Evolutionary conservation across 768 basidiomycete species (phyloP).

Genomic region (Suillus spraguei): DNA sequence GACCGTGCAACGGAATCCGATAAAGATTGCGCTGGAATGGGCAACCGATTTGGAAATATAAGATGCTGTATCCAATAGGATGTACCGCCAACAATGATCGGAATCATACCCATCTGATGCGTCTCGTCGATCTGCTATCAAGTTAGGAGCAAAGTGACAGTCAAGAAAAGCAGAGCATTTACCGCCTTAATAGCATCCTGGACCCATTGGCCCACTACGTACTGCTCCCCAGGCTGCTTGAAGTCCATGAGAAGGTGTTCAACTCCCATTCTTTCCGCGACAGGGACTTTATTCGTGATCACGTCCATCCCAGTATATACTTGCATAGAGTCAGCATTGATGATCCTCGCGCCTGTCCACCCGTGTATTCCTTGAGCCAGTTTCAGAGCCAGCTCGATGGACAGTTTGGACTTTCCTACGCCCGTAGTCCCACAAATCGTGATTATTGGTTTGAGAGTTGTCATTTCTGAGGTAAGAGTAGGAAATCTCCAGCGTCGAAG

Average conservation of each 20-base stretch:
- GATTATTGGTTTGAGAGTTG: slow-evolving; percentile 64
- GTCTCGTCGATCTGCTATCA: slow-evolving; percentile 71
- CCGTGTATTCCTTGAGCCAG: slow-evolving; percentile 38
- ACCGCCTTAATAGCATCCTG: slow-evolving; percentile 78
- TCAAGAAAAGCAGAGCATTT: slow-evolving; percentile 31
- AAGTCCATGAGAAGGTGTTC: slow-evolving; percentile 91
- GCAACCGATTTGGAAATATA: slow-evolving; percentile 81
- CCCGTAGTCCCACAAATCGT: slow-evolving; percentile 93
- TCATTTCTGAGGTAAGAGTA: slow-evolving; percentile 18
- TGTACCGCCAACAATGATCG: slow-evolving; percentile 94
- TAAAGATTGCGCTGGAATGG: slow-evolving; percentile 18
- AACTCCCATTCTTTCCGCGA: slow-evolving; percentile 74
- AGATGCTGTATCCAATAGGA: slow-evolving; percentile 98
- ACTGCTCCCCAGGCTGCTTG: slow-evolving; percentile 85
- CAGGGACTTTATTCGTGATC: slow-evolving; percentile 91
- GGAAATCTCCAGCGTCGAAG: neutral
- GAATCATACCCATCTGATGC: slow-evolving; percentile 62
- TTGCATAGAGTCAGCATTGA: slow-evolving; percentile 99
- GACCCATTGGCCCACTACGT: slow-evolving; percentile 87
- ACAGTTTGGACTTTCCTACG: slow-evolving; percentile 93
- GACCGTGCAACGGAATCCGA: slow-evolving; percentile 44
- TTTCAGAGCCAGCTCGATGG: slow-evolving; percentile 80
- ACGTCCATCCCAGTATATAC: slow-evolving; percentile 90
- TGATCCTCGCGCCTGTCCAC: slow-evolving; percentile 71
- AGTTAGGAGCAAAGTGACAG: slow-evolving; percentile 7